Evolutionary conservation across 176 grass and related monocot genomes (phyloP).

Genomic region (Coix lacrymajobi): DNA sequence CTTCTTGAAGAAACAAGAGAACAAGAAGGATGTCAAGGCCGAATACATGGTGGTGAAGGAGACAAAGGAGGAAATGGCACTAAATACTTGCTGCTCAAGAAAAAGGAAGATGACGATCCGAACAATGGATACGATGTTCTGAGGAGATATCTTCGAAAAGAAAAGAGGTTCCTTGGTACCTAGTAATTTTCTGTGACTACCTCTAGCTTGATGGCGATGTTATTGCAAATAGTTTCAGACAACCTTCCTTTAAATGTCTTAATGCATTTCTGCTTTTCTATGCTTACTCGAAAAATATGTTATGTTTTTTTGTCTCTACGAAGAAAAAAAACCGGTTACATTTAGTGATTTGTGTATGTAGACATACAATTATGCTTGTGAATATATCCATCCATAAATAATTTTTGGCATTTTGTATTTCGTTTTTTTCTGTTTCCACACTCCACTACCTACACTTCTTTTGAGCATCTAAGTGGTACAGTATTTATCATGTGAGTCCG

Average conservation of each 20-base stretch:
- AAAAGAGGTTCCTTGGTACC: constrained; percentile 52
- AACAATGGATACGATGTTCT: constrained; percentile 52
- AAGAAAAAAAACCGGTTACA: too few relatives aligned
- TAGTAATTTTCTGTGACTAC: constrained; percentile 32
- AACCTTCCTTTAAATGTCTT: too few relatives aligned
- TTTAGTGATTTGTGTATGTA: too few relatives aligned
- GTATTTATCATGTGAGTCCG: neutral
- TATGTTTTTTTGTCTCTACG: too few relatives aligned
- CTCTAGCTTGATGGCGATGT: neutral
- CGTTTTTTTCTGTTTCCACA: neutral
- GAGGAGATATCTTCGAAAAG: constrained; percentile 34
- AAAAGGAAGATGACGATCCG: constrained; percentile 19
- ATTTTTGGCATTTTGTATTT: neutral
- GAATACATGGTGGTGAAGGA: neutral
- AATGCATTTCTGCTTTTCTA: too few relatives aligned
- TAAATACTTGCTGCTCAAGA: neutral
- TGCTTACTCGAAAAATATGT: too few relatives aligned
- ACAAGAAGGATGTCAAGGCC: neutral
- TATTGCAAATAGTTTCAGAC: neutral
- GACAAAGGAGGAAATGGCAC: neutral
- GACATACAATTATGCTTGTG: neutral
- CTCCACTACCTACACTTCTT: neutral
- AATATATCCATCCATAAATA: neutral
- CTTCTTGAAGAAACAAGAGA: constrained; percentile 37
- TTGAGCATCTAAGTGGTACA: neutral